These are phyloP conservation scores for Sporothrix brasiliensis DNA, from an alignment of 2,329 filamentous ascomycete genomes.

Conservation along the genomic window DNA sequence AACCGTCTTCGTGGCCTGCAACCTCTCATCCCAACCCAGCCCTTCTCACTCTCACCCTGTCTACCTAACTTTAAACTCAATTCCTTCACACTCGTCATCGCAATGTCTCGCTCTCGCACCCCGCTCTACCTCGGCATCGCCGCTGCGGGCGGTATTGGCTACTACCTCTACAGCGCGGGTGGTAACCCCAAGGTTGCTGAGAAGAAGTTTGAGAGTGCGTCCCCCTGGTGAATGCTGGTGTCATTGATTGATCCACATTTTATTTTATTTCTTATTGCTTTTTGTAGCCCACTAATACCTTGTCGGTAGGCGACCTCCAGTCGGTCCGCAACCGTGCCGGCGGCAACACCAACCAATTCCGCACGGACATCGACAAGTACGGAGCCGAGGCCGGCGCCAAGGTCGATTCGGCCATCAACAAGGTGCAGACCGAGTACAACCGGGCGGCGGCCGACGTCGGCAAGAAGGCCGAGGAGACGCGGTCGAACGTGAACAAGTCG, in stretches of 20 bases:
- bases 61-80: not conserved
- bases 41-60: not conserved
- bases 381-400: constrained; percentile 65
- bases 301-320: constrained; percentile 72
- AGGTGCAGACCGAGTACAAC: constrained; percentile 60
- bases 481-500: constrained; percentile 64
- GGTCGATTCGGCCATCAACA: constrained; percentile 68
- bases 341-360: constrained; percentile 65
- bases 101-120: constrained; percentile 53
- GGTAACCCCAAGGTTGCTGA: constrained; percentile 80
- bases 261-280: not conserved
- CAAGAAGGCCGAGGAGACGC: constrained; percentile 72
- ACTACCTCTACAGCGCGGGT: constrained; percentile 89
- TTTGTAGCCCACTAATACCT: constrained; percentile 7
- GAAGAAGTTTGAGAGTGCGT: constrained; percentile 81
- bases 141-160: constrained; percentile 71
- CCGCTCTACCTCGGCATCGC: constrained; percentile 61
- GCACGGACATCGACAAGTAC: constrained; percentile 66
- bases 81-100: constrained; percentile 25
- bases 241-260: too few relatives aligned
- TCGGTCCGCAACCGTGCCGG: constrained; percentile 67
- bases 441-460: constrained; percentile 78
- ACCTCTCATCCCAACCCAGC: not conserved
- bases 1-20: not conserved
- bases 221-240: not conserved